Conservation (phyloP, 1,284 basidiomycete genomes). For the Sanghuangporus baumii region DNA sequence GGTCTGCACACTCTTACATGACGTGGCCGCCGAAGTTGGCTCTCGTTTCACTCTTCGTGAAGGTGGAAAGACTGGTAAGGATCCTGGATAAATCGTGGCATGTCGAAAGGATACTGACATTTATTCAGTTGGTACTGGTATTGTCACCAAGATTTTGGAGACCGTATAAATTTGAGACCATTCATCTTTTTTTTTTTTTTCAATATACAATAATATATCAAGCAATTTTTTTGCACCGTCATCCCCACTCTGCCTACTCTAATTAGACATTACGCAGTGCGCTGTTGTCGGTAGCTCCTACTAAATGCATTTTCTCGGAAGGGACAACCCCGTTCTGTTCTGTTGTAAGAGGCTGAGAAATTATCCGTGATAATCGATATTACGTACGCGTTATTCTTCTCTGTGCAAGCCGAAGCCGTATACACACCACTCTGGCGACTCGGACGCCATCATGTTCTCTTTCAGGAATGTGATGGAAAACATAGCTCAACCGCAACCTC, state of each 20-base stretch:
- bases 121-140: conserved; percentile 77
- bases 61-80: conserved; percentile 87
- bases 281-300: conserved; percentile 10
- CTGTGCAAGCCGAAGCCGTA: neutral
- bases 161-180: conserved; percentile 22
- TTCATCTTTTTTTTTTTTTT: neutral
- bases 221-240: conserved; percentile 18
- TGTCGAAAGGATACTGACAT: neutral
- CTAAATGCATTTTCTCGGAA: neutral
- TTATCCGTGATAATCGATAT: neutral
- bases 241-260: conserved; percentile 18
- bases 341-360: too few relatives aligned
- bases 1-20: conserved; percentile 79
- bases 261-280: conserved; percentile 13
- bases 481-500: conserved; percentile 40
- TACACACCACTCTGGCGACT: neutral
- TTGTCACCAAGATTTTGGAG: conserved; percentile 79
- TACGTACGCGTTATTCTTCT: neutral
- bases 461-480: conserved; percentile 55
- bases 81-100: neutral
- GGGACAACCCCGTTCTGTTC: neutral
- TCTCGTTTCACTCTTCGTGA: conserved; percentile 96
- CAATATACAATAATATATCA: conserved; percentile 2
- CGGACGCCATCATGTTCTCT: conserved; percentile 49
- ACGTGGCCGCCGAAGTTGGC: conserved; percentile 90